These are phyloP conservation scores for Leishmania turanica DNA, from an alignment of 208 protist species.

Conservation along the genomic window DNA sequence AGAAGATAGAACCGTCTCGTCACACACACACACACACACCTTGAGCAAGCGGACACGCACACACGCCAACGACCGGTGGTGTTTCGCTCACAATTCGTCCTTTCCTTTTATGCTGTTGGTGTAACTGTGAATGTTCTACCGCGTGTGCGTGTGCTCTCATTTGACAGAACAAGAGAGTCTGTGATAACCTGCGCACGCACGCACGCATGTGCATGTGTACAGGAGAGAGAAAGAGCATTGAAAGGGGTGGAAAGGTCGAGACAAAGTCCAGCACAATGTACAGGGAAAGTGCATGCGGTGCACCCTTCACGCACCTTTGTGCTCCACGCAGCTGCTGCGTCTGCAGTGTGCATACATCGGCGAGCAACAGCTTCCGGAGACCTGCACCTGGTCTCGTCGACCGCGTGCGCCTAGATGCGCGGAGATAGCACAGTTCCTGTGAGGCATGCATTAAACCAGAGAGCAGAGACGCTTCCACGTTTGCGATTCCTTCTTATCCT, in stretches of 20 bases:
- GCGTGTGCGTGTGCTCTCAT: background rate
- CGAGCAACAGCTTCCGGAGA: background rate
- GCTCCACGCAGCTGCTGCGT: background rate
- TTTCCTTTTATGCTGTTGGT: background rate
- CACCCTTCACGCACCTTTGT: background rate
- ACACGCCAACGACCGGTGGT: background rate
- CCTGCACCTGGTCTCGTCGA: background rate
- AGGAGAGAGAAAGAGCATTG: background rate
- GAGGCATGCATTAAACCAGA: background rate
- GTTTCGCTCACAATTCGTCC: background rate
- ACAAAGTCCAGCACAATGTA: background rate
- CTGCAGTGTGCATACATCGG: background rate
- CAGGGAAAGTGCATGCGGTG: background rate
- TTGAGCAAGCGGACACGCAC: background rate
- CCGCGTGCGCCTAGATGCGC: background rate
- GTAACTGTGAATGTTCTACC: background rate
- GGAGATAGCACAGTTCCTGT: background rate
- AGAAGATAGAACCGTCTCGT: background rate
- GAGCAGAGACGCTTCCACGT: background rate
- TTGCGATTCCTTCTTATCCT: no score
- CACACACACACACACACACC: background rate
- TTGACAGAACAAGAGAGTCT: background rate
- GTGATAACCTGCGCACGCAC: background rate
- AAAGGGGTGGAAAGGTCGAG: background rate
- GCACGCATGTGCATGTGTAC: background rate